Base-by-base conservation (phyloP, 768 basidiomycete species). In the Collybia mongolica region DNA sequence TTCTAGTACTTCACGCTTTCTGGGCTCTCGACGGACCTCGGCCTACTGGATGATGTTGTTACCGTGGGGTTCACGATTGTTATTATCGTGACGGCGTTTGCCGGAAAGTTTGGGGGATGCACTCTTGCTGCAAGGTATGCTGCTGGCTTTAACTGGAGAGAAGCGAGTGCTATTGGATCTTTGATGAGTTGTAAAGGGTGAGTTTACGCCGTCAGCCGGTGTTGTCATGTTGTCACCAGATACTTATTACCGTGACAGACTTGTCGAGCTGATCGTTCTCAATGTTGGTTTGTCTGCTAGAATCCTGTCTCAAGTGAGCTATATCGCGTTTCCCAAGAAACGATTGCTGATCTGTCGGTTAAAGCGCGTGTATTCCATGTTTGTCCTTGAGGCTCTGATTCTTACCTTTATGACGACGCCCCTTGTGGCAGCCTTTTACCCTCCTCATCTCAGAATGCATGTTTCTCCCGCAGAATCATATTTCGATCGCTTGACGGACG, bases 101-200 rank as follows among this genome's bases (percentile, higher is more conserved):
- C 69, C n/a, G 93, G 93, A 12, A 99, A 99, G 69, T 97, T 98
- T 62, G 76, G 86, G 4, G 93, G 91, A 8, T 96, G 93, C 59
- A 75, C 81, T 0, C 48, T 85, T 5, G 86, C 88, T 0, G 89
- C 94, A 0, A 72, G 73, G 37, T 72, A 77, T 23, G 59, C 77
- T 7, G 89, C 84, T 5, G 85, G 86, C 0, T 97, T 92, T 67
- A 77, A 69, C 6, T 87, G 82, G 82, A 76, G 96, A 35, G 96
- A 98, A 62, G 69, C 86, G 0, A 75, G 82, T 26, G 84, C 93
- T 0, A 86, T 98, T 44, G 96, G 96, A 0, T 84, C 88, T 14
- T 65, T 98, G 44, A 98, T 99, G 94, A 90, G 86, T 61, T 95
- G 94, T 64, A 94, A 98, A 76, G 94, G 93, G 88, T 88, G 51